Evolutionary conservation across 257 asterid species (phyloP).

Genomic region (Agastache rugosa): DNA sequence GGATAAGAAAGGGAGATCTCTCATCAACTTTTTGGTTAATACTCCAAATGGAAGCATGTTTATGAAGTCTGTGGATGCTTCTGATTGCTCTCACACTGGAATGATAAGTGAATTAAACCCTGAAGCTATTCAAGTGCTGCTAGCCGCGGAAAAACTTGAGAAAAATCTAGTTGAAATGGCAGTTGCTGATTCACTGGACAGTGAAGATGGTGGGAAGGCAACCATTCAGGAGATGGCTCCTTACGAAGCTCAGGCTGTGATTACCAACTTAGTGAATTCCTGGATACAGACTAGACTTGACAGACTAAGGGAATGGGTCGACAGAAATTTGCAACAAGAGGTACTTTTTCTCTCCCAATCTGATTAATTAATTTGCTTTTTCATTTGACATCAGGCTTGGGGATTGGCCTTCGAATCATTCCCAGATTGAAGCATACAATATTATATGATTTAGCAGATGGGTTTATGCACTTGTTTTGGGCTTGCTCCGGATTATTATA

Average conservation of each 20-base stretch:
- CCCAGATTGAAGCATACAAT: background rate
- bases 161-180: conserved; percentile 92
- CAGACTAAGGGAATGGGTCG: conserved; percentile 84
- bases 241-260: conserved; percentile 84
- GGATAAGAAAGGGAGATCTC: no score
- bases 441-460: conserved; percentile 1
- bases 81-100: no score
- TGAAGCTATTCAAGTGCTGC: conserved; percentile 85
- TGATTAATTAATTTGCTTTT: conserved; percentile 10
- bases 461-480: conserved; percentile 7
- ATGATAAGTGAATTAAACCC: conserved; percentile 76
- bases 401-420: conserved; percentile 15
- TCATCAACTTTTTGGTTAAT: no score
- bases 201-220: conserved; percentile 98
- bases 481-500: background rate
- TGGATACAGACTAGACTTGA: conserved; percentile 86
- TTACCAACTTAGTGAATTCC: conserved; percentile 69
- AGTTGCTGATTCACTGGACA: conserved; percentile 82
- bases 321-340: conserved; percentile 85
- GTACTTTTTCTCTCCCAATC: conserved; percentile 43
- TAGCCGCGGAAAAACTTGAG: conserved; percentile 88
- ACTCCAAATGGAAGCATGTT: no score
- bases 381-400: conserved; percentile 4
- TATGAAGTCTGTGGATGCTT: background rate
- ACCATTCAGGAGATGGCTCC: conserved; percentile 95